Base-by-base conservation (phyloP, 306 rosid species). In the Sindora glabra region DNA sequence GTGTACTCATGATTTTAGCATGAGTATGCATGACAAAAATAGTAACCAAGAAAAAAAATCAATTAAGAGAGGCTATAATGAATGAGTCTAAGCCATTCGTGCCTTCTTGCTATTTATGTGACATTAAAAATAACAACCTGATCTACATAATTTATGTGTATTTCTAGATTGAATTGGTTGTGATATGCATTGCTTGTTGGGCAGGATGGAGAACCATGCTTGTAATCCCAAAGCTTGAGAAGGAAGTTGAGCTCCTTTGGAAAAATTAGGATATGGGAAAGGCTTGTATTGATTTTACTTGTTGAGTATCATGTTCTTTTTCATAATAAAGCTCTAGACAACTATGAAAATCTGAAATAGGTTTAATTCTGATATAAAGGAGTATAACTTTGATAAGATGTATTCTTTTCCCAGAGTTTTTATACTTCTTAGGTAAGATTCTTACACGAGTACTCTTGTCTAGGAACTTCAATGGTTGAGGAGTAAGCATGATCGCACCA, bases 141-240 rank as follows among this genome's bases (percentile, higher is more conserved):
- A 26, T 26, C 3, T 26, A 2, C 30, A 2, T 26, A 2, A 26
- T 26, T 26, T 26, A 26, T 26, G 3, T 26, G 6, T 26, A 2
- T 26, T 29, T 29, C 8, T 4, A 29, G 1, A 38, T 57, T 14
- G 26, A 44, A 48, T 44, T 68, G 56, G 64, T 33, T 61, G 19
- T 65, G 62, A 44, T 53, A 23, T 6, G 29, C 33, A 57, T 59
- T 48, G 37, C 29, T 59, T 22, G 27, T 50, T 40, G 84, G 32
- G 70, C 76, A 94, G 99, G 97, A 45, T 94, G 99, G 99, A 86
- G 99, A 65, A 94, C 99, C 76, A 94, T 94, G 97, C 99, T 94
- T 65, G 99, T 94, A 39, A 74, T 94, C 65, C 99, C 99, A 39
- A 97, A 94, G 79, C 94, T 94, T 30, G 87, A 89, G 77, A 80